A percentile compares a stretch with the other conserved stretches of the same genome.
phyloP scores from a whole-genome alignment of 2,329 filamentous ascomycete genomes.

The Periconia macrospinosa region DNA sequence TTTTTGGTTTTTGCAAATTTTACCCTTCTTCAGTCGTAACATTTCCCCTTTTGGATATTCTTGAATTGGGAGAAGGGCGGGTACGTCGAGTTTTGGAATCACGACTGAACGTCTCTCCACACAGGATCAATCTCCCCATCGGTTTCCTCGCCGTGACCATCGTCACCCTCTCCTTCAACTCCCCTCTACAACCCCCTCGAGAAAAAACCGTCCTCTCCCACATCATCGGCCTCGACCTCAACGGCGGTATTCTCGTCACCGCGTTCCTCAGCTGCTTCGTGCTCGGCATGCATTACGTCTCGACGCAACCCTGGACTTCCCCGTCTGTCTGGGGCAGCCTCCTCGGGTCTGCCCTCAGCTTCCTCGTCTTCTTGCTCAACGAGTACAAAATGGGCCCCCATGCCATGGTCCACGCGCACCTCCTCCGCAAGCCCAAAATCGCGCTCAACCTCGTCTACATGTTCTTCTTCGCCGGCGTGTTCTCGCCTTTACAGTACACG shows the following conservation, averaged over 20 bases:
- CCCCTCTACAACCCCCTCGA: neutral
- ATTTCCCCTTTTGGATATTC: too few relatives aligned
- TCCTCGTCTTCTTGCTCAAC: conserved; percentile 35
- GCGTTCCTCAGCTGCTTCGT: neutral
- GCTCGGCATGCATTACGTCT: neutral
- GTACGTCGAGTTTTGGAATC: neutral
- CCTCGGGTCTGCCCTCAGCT: conserved; percentile 35
- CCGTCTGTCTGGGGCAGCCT: conserved; percentile 47
- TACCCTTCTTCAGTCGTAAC: neutral
- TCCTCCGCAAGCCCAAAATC: conserved; percentile 44
- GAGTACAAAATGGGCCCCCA: conserved; percentile 43
- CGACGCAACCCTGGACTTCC: conserved; percentile 22
- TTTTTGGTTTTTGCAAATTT: conserved; percentile 28
- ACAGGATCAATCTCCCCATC: conserved; percentile 49
- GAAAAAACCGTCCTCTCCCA: neutral
- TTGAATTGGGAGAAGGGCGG: too few relatives aligned
- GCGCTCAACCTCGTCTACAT: conserved; percentile 34
- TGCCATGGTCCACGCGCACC: conserved; percentile 44
- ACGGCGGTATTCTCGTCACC: neutral
- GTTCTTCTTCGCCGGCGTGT: conserved; percentile 41
- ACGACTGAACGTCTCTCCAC: conserved; percentile 13
- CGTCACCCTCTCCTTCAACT: neutral
- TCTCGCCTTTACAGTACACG: conserved; percentile 48
- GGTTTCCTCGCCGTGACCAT: conserved; percentile 21
- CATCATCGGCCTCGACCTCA: neutral